phyloP scores from a whole-genome alignment of 768 basidiomycete genomes.

The Mycena indigotica region DNA sequence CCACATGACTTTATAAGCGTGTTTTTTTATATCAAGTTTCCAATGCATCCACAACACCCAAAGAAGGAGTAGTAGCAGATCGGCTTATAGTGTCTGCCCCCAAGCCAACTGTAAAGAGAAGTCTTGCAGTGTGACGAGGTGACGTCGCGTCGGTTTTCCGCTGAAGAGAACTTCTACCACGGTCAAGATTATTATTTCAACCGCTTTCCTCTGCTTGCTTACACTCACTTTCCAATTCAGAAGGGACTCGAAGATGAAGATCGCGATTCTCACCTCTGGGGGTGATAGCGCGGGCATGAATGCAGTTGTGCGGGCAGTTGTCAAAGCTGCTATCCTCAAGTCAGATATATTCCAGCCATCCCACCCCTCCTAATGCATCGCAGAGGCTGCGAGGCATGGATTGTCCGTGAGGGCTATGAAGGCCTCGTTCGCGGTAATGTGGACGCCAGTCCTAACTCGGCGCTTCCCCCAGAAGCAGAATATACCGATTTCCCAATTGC shows the following conservation, averaged over 20 bases:
- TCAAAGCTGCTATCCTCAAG: slow-evolving; percentile 91
- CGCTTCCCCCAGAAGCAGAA: slow-evolving; percentile 15
- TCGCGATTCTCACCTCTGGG: slow-evolving; percentile 93
- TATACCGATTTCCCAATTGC: slow-evolving; percentile 11
- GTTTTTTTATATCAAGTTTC: no score
- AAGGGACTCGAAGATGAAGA: slow-evolving; percentile 80
- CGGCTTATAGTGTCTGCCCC: no score
- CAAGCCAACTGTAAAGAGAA: no score
- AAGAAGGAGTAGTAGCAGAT: no score
- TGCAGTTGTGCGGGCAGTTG: slow-evolving; percentile 90
- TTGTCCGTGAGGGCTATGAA: slow-evolving; percentile 98
- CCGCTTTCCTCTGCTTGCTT: not conserved
- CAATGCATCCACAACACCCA: no score
- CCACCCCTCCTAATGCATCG: slow-evolving; percentile 1
- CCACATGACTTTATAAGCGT: not conserved
- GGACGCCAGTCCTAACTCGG: slow-evolving; percentile 37
- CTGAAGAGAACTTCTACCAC: no score
- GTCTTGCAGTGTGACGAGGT: no score
- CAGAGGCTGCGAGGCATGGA: slow-evolving; percentile 94
- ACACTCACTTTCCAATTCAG: not conserved
- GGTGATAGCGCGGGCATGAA: slow-evolving; percentile 99
- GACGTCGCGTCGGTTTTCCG: no score
- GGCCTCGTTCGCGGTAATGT: slow-evolving; percentile 94
- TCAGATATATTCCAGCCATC: slow-evolving; percentile 37
- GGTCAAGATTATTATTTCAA: no score